Evolutionary conservation across 257 asterid species (phyloP), one percentile per base, ranked within the genome.

Genomic region (Coffea canephora): DNA sequence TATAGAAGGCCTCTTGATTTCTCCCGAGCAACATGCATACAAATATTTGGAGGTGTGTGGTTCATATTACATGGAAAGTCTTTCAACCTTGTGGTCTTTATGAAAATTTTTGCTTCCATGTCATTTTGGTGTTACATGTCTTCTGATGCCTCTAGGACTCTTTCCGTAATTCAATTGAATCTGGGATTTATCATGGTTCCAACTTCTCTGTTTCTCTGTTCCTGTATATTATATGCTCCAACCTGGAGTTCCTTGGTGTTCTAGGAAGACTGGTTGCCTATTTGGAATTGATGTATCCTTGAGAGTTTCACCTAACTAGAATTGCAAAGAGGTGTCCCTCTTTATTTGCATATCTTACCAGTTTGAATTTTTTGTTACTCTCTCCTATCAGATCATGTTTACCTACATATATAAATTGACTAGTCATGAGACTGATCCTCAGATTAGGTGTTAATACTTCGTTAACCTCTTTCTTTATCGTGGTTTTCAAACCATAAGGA

Each of bases 1-100:
- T 81, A 90, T 94, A 72, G 98, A 94, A 91, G 97, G 88, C 21
- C 93, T 94, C 84, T 83, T 93, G 71, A 79, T 86, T 86, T 91
- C 97, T 75, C 91, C 97, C 10, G 87, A 91, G 84, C 83, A 91
- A 83, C 77, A 79, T 82, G 97, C 97, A 8, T 93, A 85, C 88
- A 94, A 94, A 86, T 91, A 87, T 86, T 77, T 93, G 82, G 98
- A 93, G 98, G 98, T 93, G 48, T 78, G 88, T 70, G 66, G 66
- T 49, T 78, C 80, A 66, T 18, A 46, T 50, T 4, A 39, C 43
- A 67, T 27, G 2, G 49, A 5, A 50, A 31, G 16, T 13, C 8
- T 57, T 39, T 52, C 8, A 41, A 52, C 59, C 55, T n/a, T 65
- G 57, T 66, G 18, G 71, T 59, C 55, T 41, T 34, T 11, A 48